Evolutionary conservation across 345 rosid genomes (phyloP).

Genomic region (Cardamine occulta): DNA sequence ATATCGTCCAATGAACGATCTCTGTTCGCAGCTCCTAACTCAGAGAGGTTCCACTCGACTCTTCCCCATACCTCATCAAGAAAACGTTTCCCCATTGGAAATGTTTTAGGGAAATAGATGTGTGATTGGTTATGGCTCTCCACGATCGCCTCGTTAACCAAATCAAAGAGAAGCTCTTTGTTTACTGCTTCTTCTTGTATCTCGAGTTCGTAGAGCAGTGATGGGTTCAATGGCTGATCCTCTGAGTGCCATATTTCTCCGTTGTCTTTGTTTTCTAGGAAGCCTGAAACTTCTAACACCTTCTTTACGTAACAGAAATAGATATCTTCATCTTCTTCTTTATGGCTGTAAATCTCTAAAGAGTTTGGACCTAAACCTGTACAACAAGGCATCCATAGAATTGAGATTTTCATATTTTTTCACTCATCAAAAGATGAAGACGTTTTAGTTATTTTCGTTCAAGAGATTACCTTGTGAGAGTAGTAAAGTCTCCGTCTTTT

Average conservation of each 20-base stretch:
- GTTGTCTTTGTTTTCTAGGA: slow-evolving; percentile 46
- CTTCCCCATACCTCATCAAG: slow-evolving; percentile 73
- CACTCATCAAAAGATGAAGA: neutral
- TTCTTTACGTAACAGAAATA: slow-evolving; percentile 61
- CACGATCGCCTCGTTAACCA: slow-evolving; percentile 60
- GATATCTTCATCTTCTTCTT: slow-evolving; percentile 43
- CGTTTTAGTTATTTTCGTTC: neutral
- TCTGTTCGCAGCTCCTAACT: slow-evolving; percentile 44
- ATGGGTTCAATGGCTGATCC: slow-evolving; percentile 73
- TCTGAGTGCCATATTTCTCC: slow-evolving; percentile 59
- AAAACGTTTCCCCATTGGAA: slow-evolving; percentile 53
- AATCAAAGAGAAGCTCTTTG: slow-evolving; percentile 66
- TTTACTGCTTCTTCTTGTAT: slow-evolving; percentile 42
- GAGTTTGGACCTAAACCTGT: slow-evolving; percentile 30
- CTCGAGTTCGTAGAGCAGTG: slow-evolving; percentile 57
- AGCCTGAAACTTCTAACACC: slow-evolving; percentile 67
- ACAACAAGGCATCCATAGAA: slow-evolving; percentile 7
- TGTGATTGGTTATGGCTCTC: slow-evolving; percentile 52
- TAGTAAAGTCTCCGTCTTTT: slow-evolving; percentile 26
- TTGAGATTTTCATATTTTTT: neutral
- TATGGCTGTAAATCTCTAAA: neutral
- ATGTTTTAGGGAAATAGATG: slow-evolving; percentile 62
- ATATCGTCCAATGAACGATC: slow-evolving; percentile 61
- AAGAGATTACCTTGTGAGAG: slow-evolving; percentile 30
- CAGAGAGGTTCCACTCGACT: slow-evolving; percentile 47